Evolutionary conservation across 2,329 filamentous ascomycete species (phyloP).

Genomic region (Colletotrichum destructivum): DNA sequence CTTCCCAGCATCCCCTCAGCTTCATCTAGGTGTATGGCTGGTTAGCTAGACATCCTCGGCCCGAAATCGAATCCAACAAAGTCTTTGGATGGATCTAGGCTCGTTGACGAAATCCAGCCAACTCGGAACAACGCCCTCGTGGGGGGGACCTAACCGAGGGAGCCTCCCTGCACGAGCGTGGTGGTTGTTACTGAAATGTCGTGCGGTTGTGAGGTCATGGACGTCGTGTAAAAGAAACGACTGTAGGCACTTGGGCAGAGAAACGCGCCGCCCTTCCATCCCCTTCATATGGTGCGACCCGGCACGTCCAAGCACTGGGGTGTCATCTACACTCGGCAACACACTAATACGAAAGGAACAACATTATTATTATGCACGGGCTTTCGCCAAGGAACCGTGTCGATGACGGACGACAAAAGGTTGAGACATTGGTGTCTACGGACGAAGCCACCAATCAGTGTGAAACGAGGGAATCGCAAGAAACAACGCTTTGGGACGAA

Average conservation of each 20-base stretch:
- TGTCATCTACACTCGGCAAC: neutral
- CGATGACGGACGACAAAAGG: slow-evolving; percentile 3
- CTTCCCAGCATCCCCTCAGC: slow-evolving; percentile 20
- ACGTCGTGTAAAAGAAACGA: slow-evolving; percentile 19
- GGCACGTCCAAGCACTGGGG: neutral
- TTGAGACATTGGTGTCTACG: slow-evolving; percentile 27
- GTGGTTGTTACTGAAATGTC: neutral
- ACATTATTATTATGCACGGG: slow-evolving; percentile 22
- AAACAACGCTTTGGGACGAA: slow-evolving; percentile 34
- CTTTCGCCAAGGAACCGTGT: slow-evolving; percentile 18
- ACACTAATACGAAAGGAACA: neutral
- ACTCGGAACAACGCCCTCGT: neutral
- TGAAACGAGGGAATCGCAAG: slow-evolving; percentile 36
- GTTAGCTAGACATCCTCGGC: neutral
- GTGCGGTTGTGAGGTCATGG: slow-evolving; percentile 26
- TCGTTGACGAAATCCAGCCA: neutral
- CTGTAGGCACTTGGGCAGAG: neutral
- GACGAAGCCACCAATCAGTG: slow-evolving; percentile 37
- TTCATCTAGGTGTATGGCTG: neutral
- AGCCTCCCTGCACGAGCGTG: neutral
- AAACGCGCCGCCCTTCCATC: neutral
- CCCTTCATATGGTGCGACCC: slow-evolving; percentile 23
- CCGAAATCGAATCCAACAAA: neutral
- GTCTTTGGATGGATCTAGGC: neutral
- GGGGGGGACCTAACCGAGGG: neutral